These are phyloP conservation scores for Daldinia bambusicola DNA, from an alignment of 495 filamentous ascomycete species.

Conservation along the genomic window DNA sequence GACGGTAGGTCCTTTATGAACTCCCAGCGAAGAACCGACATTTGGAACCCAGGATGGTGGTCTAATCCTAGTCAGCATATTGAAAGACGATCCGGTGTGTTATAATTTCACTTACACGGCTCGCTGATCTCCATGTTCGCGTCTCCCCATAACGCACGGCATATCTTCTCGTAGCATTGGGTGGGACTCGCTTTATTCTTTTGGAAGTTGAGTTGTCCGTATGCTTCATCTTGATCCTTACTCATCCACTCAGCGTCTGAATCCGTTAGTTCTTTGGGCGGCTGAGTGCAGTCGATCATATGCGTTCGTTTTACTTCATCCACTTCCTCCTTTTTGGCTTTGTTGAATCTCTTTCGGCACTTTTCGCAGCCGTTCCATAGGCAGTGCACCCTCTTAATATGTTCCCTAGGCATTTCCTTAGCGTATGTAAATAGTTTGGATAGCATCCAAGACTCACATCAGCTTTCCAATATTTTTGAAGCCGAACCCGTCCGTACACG, in stretches of 20 bases:
- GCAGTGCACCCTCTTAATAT: slow-evolving; percentile 36
- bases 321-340: slow-evolving; percentile 14
- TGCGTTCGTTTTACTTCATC: slow-evolving; percentile 27
- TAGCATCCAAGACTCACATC: slow-evolving; percentile 24
- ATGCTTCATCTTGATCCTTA: slow-evolving; percentile 25
- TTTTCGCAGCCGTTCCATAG: slow-evolving; percentile 33
- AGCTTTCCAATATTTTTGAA: slow-evolving; percentile 39
- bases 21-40: slow-evolving; percentile 16
- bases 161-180: slow-evolving; percentile 34
- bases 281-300: slow-evolving; percentile 10
- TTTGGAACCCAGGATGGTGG: slow-evolving; percentile 27
- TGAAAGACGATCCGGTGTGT: not conserved
- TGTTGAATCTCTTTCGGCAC: slow-evolving; percentile 29
- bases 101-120: slow-evolving; percentile 17
- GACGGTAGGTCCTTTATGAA: slow-evolving; percentile 2
- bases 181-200: slow-evolving; percentile 23
- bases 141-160: slow-evolving; percentile 19
- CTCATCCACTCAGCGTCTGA: slow-evolving; percentile 35
- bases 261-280: not conserved
- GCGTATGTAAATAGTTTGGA: not conserved
- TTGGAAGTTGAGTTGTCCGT: slow-evolving; percentile 33
- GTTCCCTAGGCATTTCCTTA: slow-evolving; percentile 19
- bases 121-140: slow-evolving; percentile 19
- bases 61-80: slow-evolving; percentile 14
- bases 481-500: slow-evolving; percentile 28